These are phyloP conservation scores for Fereydounia khargensis DNA, from an alignment of 1,284 basidiomycete species.

Conservation along the genomic window DNA sequence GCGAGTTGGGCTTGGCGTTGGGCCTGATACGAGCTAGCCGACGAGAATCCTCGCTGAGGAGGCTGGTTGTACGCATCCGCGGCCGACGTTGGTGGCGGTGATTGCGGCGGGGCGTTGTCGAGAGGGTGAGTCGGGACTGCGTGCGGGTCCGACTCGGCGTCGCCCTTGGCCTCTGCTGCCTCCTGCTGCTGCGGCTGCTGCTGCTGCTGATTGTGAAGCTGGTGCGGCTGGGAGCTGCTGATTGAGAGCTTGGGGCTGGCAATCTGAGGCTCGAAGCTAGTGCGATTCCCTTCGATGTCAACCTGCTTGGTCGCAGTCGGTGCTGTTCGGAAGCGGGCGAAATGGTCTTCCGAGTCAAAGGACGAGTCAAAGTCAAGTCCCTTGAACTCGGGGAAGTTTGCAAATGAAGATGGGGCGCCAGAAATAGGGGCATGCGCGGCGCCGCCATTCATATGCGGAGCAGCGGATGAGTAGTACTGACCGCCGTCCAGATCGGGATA, in stretches of 20 bases:
- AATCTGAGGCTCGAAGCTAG: too few relatives aligned
- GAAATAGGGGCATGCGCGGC: conserved; percentile 2
- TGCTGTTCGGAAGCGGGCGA: conserved; percentile 7
- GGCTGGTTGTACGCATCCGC: conserved; percentile 4
- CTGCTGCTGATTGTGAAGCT: background rate
- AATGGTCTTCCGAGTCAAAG: background rate
- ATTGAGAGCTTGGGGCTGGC: too few relatives aligned
- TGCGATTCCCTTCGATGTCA: too few relatives aligned
- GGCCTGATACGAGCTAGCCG: conserved; percentile 33
- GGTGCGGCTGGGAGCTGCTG: conserved; percentile 2
- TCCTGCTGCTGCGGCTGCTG: background rate
- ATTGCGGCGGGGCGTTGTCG: background rate
- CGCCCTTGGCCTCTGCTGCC: background rate
- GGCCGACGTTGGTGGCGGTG: background rate
- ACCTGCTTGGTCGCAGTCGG: conserved; percentile 27
- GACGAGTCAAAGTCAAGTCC: conserved; percentile 13
- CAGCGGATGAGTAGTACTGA: conserved; percentile 22
- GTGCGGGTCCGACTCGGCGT: too few relatives aligned
- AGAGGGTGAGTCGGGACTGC: too few relatives aligned
- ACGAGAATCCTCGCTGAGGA: conserved; percentile 29
- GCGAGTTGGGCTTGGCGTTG: too few relatives aligned
- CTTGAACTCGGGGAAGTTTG: conserved; percentile 28
- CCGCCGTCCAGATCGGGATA: conserved; percentile 29
- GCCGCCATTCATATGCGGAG: conserved; percentile 1
- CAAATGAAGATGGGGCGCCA: conserved; percentile 8